Evolutionary conservation across 2,329 filamentous ascomycete species (phyloP).

Genomic region (Epichloe scottii): DNA sequence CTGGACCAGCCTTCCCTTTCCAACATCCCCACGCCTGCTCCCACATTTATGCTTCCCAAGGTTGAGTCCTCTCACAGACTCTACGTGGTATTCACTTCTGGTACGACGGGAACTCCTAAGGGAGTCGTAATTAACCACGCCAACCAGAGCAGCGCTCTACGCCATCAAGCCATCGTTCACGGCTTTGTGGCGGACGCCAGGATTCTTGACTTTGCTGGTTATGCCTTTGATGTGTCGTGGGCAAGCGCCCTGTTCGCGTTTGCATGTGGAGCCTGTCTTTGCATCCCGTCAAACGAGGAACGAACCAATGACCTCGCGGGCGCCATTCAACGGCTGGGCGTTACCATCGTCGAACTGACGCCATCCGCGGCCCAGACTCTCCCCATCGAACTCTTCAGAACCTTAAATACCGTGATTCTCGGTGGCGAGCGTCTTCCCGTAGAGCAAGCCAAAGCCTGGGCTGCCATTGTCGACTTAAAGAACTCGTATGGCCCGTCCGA

Average conservation of each 20-base stretch:
- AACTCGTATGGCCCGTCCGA: conserved; percentile 1
- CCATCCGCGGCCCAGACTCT: conserved; percentile 13
- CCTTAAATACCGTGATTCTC: not conserved
- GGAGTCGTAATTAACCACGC: conserved; percentile 13
- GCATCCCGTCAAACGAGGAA: conserved; percentile 20
- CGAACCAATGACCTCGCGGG: conserved; percentile 33
- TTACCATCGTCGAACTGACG: conserved; percentile 33
- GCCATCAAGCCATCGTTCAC: no score
- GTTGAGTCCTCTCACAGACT: conserved; percentile 1
- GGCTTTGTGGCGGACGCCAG: no score
- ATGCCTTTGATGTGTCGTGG: conserved; percentile 7
- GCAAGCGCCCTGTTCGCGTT: conserved; percentile 5
- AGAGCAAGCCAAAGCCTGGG: not conserved
- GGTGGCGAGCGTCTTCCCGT: not conserved
- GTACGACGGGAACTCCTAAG: conserved; percentile 13
- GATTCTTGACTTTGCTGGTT: conserved; percentile 6
- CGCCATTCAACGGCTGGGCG: conserved; percentile 24
- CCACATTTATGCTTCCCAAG: not conserved
- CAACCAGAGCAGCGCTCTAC: not conserved
- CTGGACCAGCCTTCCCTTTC: no score
- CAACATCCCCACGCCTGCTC: no score
- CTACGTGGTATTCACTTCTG: conserved; percentile 12
- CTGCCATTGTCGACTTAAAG: not conserved
- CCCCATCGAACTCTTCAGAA: not conserved
- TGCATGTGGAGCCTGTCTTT: conserved; percentile 5